Evolutionary conservation across 169 alveolate species (phyloP).

Genomic region (Babesia ovis): DNA sequence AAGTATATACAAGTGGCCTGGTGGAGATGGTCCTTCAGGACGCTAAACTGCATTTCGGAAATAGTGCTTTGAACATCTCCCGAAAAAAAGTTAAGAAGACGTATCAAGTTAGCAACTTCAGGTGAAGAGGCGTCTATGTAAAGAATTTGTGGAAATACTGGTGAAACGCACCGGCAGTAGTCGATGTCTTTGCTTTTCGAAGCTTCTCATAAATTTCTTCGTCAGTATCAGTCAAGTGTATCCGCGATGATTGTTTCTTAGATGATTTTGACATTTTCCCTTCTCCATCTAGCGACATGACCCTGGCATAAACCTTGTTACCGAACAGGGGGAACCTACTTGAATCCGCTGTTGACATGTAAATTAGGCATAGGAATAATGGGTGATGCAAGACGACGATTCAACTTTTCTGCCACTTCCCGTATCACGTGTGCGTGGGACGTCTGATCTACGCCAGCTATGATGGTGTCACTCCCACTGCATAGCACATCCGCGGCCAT

Average conservation of each 20-base stretch:
- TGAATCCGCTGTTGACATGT: slow-evolving; percentile 6
- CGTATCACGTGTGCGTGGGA: slow-evolving; percentile 41
- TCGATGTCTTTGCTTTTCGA: slow-evolving; percentile 44
- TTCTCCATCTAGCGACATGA: slow-evolving; percentile 57
- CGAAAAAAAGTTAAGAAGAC: slow-evolving; percentile 40
- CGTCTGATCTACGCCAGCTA: slow-evolving; percentile 60
- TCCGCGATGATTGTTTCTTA: background rate
- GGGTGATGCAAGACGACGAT: slow-evolving; percentile 16
- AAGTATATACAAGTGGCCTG: slow-evolving; percentile 7
- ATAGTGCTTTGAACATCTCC: slow-evolving; percentile 3
- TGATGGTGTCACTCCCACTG: slow-evolving; percentile 30
- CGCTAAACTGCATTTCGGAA: slow-evolving; percentile 15
- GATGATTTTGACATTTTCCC: slow-evolving; percentile 63
- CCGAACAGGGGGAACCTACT: slow-evolving; percentile 5
- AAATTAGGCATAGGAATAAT: slow-evolving; percentile 27
- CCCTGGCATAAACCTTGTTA: slow-evolving; percentile 14
- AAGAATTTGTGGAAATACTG: no score
- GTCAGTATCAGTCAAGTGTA: slow-evolving; percentile 42
- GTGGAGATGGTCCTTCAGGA: slow-evolving; percentile 31
- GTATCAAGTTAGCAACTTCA: slow-evolving; percentile 42
- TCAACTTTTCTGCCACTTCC: slow-evolving; percentile 49
- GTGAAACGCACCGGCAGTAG: slow-evolving; percentile 7
- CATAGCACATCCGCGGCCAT: slow-evolving; percentile 66
- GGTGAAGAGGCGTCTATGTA: slow-evolving; percentile 19
- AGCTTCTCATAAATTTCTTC: slow-evolving; percentile 35